phyloP scores from a whole-genome alignment of 1,284 basidiomycete genomes.

The Takashimella tepidaria region DNA sequence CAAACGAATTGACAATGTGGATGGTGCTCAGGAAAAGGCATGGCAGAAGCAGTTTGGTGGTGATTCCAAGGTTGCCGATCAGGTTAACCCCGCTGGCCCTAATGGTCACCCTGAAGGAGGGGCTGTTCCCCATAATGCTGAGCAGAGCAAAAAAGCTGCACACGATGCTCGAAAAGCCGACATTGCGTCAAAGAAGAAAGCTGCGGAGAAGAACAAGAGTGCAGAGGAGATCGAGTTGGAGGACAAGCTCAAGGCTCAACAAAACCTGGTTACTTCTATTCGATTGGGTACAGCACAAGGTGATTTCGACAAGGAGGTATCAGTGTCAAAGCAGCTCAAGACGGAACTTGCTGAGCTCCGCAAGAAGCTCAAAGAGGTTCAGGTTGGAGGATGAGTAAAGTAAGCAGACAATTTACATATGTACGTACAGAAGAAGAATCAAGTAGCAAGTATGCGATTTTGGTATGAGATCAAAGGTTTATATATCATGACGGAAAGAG shows the following conservation, averaged over 20 bases:
- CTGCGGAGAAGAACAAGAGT: constrained; percentile 39
- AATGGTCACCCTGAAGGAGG: constrained; percentile 36
- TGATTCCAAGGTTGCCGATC: constrained; percentile 40
- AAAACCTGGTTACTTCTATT: constrained; percentile 61
- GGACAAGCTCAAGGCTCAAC: constrained; percentile 68
- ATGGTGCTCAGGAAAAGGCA: constrained; percentile 73
- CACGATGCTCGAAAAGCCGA: constrained; percentile 25
- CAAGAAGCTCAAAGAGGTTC: constrained; percentile 41
- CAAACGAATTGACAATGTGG: constrained; percentile 71
- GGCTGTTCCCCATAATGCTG: constrained; percentile 32
- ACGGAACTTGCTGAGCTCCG: constrained; percentile 57
- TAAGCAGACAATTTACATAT: no score
- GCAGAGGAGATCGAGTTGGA: constrained; percentile 48
- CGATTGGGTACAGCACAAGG: constrained; percentile 60
- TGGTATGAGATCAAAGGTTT: no score
- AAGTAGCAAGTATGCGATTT: no score
- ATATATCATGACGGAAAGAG: no score
- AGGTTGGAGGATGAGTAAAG: constrained; percentile 7
- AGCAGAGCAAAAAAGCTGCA: constrained; percentile 33
- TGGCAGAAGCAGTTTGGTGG: constrained; percentile 83
- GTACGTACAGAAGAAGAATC: background rate
- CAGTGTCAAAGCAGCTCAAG: constrained; percentile 57
- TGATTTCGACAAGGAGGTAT: constrained; percentile 51
- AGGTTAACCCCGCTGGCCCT: constrained; percentile 30
- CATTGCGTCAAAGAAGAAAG: constrained; percentile 32